Evolutionary conservation across 805 yeast species (phyloP), one percentile per base, ranked within the genome.

Genomic region (Torulaspora microellipsoides): DNA sequence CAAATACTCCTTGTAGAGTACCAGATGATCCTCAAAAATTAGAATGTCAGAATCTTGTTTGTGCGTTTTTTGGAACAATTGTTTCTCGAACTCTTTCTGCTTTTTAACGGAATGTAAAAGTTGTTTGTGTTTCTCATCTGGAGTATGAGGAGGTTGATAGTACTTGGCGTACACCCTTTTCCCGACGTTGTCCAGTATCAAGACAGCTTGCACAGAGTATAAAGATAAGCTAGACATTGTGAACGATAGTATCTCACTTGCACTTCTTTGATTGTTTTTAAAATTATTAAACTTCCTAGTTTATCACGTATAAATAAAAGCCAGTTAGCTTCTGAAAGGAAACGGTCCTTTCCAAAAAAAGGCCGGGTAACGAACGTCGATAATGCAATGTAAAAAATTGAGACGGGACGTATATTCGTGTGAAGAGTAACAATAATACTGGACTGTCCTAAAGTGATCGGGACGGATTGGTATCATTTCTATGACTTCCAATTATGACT

Each of bases 1-100:
- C 42, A 86, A 75, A 47, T 77, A 71, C 65, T 89, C 95, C 65
- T 86, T 89, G 69, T 89, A 93, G n/a, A 88, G 83, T 31, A 90
- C 81, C 48, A 88, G 71, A 52, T 82, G 83, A 60, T 79, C 79
- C 57, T 89, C 95, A 59, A 80, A 83, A 35, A 93, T 71, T 48
- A 88, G 67, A 43, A 93, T 80, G 58, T 90, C 98, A 40, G 84
- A 78, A 59, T 84, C 80, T 51, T 81, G 81, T 58, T 88, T 86
- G 65, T 77, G 77, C n/a, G 95, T 82, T 66, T 90, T 93, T 35
- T 68, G 63, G 57, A 82, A 83, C 32, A 93, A 67, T 4, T 75
- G 72, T 52, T 76, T 68, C 67, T 93, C 99, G 63, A 91, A 93
- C 43, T 79, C 72, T 45, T 72, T 69, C 67, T 93, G 97, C 51